phyloP scores from a whole-genome alignment of 352 stramenopile species.

The Phytophthora pistaciae region DNA sequence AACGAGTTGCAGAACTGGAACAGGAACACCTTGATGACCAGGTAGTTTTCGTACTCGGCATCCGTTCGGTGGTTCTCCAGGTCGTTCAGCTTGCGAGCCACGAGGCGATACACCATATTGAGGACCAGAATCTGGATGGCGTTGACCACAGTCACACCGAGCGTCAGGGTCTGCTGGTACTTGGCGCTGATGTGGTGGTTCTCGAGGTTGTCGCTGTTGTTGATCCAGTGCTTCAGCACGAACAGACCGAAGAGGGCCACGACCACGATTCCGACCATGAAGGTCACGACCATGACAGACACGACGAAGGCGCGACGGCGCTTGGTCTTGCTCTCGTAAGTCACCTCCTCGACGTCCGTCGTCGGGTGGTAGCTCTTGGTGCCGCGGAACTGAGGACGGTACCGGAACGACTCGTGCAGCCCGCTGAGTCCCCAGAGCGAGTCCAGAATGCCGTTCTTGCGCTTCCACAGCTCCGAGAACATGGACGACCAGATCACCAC shows the following conservation, averaged over 20 bases:
- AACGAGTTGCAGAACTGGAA: conserved; percentile 99
- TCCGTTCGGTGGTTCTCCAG: conserved; percentile 94
- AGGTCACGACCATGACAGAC: conserved; percentile 69
- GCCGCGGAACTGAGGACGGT: conserved; percentile 88
- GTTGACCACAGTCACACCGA: conserved; percentile 69
- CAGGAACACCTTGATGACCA: conserved; percentile 98
- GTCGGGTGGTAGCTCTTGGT: conserved; percentile 77
- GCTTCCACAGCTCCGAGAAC: conserved; percentile 91
- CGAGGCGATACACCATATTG: conserved; percentile 92
- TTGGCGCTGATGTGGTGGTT: conserved; percentile 43
- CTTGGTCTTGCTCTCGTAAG: conserved; percentile 66
- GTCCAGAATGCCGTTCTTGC: conserved; percentile 86
- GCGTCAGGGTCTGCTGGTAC: conserved; percentile 55
- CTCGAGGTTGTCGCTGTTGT: conserved; percentile 46
- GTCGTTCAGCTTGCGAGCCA: conserved; percentile 95
- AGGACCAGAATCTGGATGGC: conserved; percentile 94
- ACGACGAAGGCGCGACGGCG: conserved; percentile 63
- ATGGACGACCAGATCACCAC: conserved; percentile 91
- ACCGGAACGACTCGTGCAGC: conserved; percentile 75
- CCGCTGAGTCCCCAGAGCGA: conserved; percentile 87
- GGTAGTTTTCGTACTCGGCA: conserved; percentile 88
- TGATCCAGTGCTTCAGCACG: conserved; percentile 77
- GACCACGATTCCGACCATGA: conserved; percentile 82
- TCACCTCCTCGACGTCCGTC: conserved; percentile 73
- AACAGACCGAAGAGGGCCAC: conserved; percentile 79